Evolutionary conservation across 2,329 filamentous ascomycete genomes (phyloP).

Genomic region (Daldinia eschscholtzii): DNA sequence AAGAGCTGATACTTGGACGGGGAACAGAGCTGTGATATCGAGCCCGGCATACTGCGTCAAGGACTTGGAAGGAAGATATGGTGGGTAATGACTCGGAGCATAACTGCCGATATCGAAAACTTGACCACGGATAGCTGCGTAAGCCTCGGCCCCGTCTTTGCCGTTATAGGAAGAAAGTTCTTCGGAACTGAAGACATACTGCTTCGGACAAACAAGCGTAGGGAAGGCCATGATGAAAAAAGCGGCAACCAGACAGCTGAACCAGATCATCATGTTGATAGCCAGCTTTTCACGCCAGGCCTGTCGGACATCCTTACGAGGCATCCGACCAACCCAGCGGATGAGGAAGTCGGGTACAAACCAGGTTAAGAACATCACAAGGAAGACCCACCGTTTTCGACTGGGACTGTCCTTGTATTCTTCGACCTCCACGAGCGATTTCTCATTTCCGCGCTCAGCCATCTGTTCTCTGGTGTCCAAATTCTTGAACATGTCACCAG

Average conservation of each 20-base stretch:
- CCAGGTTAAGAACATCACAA: constrained; percentile 88
- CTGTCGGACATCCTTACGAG: constrained; percentile 89
- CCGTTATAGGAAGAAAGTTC: constrained; percentile 83
- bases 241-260: constrained; percentile 78
- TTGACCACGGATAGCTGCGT: constrained; percentile 85
- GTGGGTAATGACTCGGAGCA: constrained; percentile 82
- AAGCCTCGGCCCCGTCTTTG: constrained; percentile 73
- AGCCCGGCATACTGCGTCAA: constrained; percentile 86
- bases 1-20: constrained; percentile 91
- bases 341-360: constrained; percentile 88
- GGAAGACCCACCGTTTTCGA: constrained; percentile 90
- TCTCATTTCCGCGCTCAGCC: constrained; percentile 94
- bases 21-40: constrained; percentile 91
- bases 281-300: constrained; percentile 98
- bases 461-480: constrained; percentile 94
- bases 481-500: constrained; percentile 98
- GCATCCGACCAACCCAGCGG: constrained; percentile 82
- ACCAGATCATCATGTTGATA: constrained; percentile 98
- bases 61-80: constrained; percentile 68
- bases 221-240: constrained; percentile 96
- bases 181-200: constrained; percentile 84
- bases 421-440: constrained; percentile 90
- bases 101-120: constrained; percentile 87
- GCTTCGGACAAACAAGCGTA: constrained; percentile 87
- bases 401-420: constrained; percentile 80